A percentile compares a stretch with the other conserved stretches of the same genome.
Evolutionary conservation across 129 eudicot genomes (phyloP).

Genomic region (Centrapalus pauciflorus): DNA sequence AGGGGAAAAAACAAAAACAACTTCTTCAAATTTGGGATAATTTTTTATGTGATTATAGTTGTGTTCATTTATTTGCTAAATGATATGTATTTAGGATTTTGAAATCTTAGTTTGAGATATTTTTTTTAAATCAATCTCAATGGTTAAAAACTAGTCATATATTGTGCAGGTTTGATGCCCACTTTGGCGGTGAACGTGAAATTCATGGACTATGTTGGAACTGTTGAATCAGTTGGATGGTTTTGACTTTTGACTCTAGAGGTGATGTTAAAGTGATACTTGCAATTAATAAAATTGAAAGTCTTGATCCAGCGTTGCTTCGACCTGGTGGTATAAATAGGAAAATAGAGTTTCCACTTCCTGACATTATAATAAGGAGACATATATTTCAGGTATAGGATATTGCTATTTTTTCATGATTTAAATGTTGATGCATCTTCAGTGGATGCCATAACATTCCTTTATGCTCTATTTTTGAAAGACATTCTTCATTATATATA

Average conservation of each 20-base stretch:
- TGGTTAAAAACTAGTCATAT: no score
- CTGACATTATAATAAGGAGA: conserved; percentile 79
- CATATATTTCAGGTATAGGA: conserved; percentile 60
- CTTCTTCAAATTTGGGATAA: no score
- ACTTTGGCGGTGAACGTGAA: conserved; percentile 99
- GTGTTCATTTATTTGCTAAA: neutral
- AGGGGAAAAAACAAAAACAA: neutral
- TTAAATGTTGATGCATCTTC: no score
- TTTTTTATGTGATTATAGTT: no score
- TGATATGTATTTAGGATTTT: no score
- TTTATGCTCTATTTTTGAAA: no score
- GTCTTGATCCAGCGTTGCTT: conserved; percentile 90
- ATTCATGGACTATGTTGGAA: conserved; percentile 95
- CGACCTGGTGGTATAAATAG: conserved; percentile 91
- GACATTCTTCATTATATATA: no score
- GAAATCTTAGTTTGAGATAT: no score
- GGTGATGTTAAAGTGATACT: conserved; percentile 97
- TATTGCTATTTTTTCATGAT: neutral
- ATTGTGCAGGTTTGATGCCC: conserved; percentile 77
- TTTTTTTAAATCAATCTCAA: no score
- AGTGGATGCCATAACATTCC: no score
- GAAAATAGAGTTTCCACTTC: conserved; percentile 92
- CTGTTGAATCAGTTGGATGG: conserved; percentile 95
- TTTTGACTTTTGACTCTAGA: conserved; percentile 86
- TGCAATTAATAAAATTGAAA: conserved; percentile 90